Conservation (phyloP, 805 yeast genomes). For the Tetrapisispora taiwanensis region DNA sequence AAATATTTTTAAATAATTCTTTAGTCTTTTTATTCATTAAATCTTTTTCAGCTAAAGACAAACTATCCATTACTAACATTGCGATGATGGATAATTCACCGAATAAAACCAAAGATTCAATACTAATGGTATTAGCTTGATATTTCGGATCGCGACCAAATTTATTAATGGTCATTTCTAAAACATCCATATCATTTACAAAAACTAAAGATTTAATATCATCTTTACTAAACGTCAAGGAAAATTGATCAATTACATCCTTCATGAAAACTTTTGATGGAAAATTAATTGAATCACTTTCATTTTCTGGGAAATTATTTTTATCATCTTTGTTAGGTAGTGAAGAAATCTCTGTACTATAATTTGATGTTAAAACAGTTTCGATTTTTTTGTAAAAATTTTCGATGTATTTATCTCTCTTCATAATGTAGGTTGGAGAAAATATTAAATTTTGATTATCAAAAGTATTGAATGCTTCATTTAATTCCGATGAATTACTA, state of each 20-base stretch:
- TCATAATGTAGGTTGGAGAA: slow-evolving; percentile 12
- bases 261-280: slow-evolving; percentile 14
- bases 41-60: slow-evolving; percentile 17
- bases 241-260: slow-evolving; percentile 14
- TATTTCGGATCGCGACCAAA: slow-evolving; percentile 18
- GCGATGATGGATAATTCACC: slow-evolving; percentile 17
- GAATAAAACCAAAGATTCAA: slow-evolving; percentile 14
- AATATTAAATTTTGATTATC: slow-evolving; percentile 9
- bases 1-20: slow-evolving; percentile 9
- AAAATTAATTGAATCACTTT: slow-evolving; percentile 2
- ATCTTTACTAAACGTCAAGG: slow-evolving; percentile 5
- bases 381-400: slow-evolving; percentile 13
- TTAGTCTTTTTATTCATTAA: slow-evolving; percentile 6
- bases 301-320: not conserved
- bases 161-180: slow-evolving; percentile 10
- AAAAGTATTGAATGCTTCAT: not conserved
- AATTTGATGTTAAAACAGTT: slow-evolving; percentile 8
- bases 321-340: not conserved
- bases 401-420: slow-evolving; percentile 19
- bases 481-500: not conserved
- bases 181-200: not conserved
- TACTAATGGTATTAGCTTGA: slow-evolving; percentile 8
- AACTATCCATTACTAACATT: slow-evolving; percentile 18
- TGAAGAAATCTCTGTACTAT: not conserved
- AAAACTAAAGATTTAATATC: slow-evolving; percentile 1